A percentile compares a stretch with the other conserved stretches of the same genome.
Evolutionary conservation across 164 flowering plant species (phyloP).

Genomic region (Berberis thunbergii): DNA sequence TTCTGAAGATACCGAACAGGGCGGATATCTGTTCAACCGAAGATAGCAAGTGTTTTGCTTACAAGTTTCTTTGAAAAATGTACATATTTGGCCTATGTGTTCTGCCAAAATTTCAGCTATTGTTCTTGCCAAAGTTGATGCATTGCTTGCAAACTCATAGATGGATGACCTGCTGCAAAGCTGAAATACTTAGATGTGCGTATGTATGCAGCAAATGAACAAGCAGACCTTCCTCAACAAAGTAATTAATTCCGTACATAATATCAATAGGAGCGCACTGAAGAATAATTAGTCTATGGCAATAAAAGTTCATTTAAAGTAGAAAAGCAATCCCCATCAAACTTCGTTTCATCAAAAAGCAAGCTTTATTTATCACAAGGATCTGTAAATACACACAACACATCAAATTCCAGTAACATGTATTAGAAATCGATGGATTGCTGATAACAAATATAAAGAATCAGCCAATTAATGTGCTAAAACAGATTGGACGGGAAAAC

Average conservation of each 20-base stretch:
- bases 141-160: slow-evolving; percentile 37
- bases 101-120: slow-evolving; percentile 58
- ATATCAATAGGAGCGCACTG: too few relatives aligned
- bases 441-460: too few relatives aligned
- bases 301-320: too few relatives aligned
- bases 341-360: too few relatives aligned
- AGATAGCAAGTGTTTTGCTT: slow-evolving; percentile 55
- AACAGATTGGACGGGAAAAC: too few relatives aligned
- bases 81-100: slow-evolving; percentile 37
- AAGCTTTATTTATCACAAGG: too few relatives aligned
- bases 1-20: slow-evolving; percentile 45
- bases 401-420: too few relatives aligned
- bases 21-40: slow-evolving; percentile 74
- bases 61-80: slow-evolving; percentile 49
- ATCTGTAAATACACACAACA: too few relatives aligned
- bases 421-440: too few relatives aligned
- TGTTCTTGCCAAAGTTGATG: slow-evolving; percentile 40
- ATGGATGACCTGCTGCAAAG: slow-evolving; percentile 41
- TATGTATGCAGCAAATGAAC: neutral
- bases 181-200: neutral
- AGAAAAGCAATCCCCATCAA: too few relatives aligned
- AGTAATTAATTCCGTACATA: neutral
- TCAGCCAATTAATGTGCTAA: too few relatives aligned
- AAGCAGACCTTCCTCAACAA: neutral
- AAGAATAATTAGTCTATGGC: too few relatives aligned